Conservation (phyloP, 1,139 yeast genomes). For the Hemisphaericaspora subhashii region DNA sequence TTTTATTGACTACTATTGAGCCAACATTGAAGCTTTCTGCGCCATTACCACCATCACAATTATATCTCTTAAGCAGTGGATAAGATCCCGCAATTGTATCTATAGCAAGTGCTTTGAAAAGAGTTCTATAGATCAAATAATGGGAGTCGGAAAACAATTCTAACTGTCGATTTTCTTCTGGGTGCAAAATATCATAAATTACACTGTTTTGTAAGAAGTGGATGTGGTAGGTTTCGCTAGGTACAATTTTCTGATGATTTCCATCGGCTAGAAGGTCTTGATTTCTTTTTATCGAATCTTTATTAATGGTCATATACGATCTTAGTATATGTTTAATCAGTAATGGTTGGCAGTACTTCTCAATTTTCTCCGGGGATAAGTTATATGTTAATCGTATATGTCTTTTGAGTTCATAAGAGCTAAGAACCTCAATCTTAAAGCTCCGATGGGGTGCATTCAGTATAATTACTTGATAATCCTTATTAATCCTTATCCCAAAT, state of each 20-base stretch:
- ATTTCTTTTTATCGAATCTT: background rate
- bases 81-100: no score
- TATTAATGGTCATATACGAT: background rate
- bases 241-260: background rate
- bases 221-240: background rate
- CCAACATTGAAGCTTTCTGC: no score
- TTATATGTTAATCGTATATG: background rate
- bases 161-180: background rate
- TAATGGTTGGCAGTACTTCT: background rate
- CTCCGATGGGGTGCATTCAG: no score
- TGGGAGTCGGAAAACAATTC: no score
- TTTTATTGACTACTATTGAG: slow-evolving; percentile 1
- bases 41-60: background rate
- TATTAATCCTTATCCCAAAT: background rate
- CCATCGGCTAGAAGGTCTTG: background rate
- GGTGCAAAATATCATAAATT: background rate
- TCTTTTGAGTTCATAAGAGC: background rate
- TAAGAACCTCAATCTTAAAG: background rate
- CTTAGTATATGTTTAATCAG: background rate
- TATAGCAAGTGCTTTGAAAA: no score
- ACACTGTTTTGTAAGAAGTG: background rate
- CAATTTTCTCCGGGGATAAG: background rate
- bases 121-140: no score
- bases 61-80: no score
- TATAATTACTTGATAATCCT: background rate